Percentiles rank a stretch among this genome's conserved stretches.
Evolutionary conservation across 2,329 filamentous ascomycete genomes (phyloP).

Genomic region (Trichoderma semiorbis): DNA sequence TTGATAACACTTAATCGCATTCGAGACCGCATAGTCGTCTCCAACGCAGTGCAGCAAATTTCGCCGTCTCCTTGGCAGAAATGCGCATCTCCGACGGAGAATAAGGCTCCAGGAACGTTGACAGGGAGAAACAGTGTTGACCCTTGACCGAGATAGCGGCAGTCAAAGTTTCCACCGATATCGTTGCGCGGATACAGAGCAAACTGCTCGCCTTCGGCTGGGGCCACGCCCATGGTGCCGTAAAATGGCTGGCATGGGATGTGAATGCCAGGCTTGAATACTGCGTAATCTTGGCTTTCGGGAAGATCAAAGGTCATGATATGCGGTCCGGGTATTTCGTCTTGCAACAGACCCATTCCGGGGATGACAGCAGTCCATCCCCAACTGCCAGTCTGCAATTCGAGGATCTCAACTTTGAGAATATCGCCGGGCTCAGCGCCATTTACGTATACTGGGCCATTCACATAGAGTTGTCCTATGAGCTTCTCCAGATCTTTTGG

Average conservation of each 20-base stretch:
- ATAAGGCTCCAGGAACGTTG: not conserved
- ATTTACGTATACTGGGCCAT: constrained; percentile 47
- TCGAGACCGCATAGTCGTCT: constrained; percentile 49
- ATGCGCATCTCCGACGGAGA: constrained; percentile 42
- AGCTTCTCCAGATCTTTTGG: not conserved
- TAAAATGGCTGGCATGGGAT: constrained; percentile 51
- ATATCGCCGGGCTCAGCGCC: constrained; percentile 50
- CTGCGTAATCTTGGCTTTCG: constrained; percentile 28
- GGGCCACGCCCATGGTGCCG: constrained; percentile 51
- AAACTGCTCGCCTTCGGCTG: constrained; percentile 42
- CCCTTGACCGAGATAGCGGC: constrained; percentile 46
- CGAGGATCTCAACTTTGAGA: constrained; percentile 48
- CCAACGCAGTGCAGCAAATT: constrained; percentile 54
- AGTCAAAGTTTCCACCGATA: constrained; percentile 54
- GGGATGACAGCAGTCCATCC: constrained; percentile 51
- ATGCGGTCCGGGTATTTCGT: constrained; percentile 42
- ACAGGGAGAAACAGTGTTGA: constrained; percentile 31
- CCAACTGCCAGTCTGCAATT: constrained; percentile 42
- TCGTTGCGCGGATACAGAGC: constrained; percentile 48
- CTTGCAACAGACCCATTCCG: constrained; percentile 47
- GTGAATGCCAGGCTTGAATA: constrained; percentile 46
- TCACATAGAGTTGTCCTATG: not conserved
- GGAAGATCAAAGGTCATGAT: constrained; percentile 44
- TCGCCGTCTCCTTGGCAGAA: constrained; percentile 54
- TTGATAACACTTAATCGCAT: constrained; percentile 48